Base-by-base conservation (phyloP, 805 yeast genomes). In the Nakazawaea wickerhamii region DNA sequence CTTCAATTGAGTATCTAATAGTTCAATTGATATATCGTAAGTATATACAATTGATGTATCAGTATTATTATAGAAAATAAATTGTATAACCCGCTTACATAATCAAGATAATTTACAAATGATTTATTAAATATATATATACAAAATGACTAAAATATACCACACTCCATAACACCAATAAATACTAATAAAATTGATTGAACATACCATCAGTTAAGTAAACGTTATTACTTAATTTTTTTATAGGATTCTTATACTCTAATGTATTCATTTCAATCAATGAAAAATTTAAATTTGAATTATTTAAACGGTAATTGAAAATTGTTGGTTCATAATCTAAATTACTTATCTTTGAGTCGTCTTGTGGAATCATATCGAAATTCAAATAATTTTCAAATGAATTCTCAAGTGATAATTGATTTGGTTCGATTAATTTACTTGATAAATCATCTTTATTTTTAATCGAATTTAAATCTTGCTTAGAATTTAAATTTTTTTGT, bases 191-290 rank as follows among this genome's bases (percentile, higher is more conserved):
- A 27, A 28, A 36, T 15, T 30, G 38, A 25, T 36, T 41, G 28
- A 40, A 40, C 38, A 40, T 33, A 3, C 43, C 43, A 40, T 40
- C 43, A n/a, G 38, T 33, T 27, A 40, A 40, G 21, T 33, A 40
- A 5, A 32, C 38, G 15, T 40, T 38, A 7, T 15, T 32, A 21
- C 25, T 8, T 40, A 38, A 33, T 21, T 40, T 40, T 20, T 40
- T 40, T 4, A 40, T 40, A 19, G 37, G 33, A 33, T 40, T 40
- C 15, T 33, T 25, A 25, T 27, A 40, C 5, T 14, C 10, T 13
- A n/a, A 28, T 2, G 11, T 15, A 8, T n/a, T 28, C 14, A 13
- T 7, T 35, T 38, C 26, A 5, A 31, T 39, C 28, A 40, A 33
- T 18, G 43, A 40, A 7, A 40, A 33, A 27, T 40, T 40, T 14